Evolutionary conservation across 139 green algal genomes (phyloP).

Genomic region (Chlamydomonas schloesseri): DNA sequence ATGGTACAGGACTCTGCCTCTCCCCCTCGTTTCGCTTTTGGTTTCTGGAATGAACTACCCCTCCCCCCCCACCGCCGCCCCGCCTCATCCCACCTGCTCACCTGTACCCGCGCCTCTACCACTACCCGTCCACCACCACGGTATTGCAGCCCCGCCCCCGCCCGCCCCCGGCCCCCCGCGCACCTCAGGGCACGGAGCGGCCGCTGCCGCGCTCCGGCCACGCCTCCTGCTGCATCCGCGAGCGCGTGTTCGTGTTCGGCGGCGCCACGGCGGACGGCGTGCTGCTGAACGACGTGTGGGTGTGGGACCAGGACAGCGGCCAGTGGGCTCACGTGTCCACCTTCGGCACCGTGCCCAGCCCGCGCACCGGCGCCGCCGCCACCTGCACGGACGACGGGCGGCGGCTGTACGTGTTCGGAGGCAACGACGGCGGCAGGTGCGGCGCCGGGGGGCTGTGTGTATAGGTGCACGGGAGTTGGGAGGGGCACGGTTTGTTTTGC

Average conservation of each 20-base stretch:
- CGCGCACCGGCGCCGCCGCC: constrained; percentile 50
- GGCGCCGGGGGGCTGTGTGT: no score
- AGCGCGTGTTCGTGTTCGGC: constrained; percentile 83
- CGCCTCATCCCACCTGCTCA: no score
- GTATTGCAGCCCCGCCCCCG: background rate
- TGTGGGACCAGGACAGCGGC: constrained; percentile 72
- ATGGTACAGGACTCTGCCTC: no score
- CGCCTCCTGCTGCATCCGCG: constrained; percentile 64
- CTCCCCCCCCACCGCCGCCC: no score
- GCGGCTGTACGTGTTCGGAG: constrained; percentile 77
- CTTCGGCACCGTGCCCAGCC: constrained; percentile 58
- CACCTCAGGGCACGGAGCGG: constrained; percentile 51
- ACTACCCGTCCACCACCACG: background rate
- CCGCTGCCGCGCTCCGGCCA: constrained; percentile 63
- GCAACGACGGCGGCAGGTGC: constrained; percentile 67
- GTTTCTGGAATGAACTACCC: no score
- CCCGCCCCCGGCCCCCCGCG: background rate
- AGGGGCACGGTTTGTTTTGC: no score
- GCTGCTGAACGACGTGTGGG: constrained; percentile 82
- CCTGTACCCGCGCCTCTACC: no score
- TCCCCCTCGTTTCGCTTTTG: no score
- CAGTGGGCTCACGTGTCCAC: constrained; percentile 70
- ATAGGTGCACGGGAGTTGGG: no score
- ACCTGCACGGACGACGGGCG: constrained; percentile 72
- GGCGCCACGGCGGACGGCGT: constrained; percentile 64